These are phyloP conservation scores for Escallonia rubra DNA, from an alignment of 129 eudicot genomes.

Conservation along the genomic window DNA sequence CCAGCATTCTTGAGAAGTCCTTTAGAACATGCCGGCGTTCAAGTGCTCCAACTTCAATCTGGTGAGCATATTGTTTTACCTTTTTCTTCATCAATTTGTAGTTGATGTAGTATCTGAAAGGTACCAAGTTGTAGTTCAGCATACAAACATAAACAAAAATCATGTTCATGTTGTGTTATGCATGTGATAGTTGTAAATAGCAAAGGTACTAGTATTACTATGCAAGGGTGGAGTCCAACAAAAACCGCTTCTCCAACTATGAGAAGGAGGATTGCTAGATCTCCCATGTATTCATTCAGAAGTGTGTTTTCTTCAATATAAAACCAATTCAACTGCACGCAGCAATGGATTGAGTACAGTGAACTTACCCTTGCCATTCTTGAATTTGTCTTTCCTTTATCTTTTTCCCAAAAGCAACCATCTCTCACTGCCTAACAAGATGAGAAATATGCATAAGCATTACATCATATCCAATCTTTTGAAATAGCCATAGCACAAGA, in stretches of 20 bases:
- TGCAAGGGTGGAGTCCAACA: neutral
- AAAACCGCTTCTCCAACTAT: no score
- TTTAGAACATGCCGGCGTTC: conserved; percentile 77
- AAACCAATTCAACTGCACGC: neutral
- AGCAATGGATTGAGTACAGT: neutral
- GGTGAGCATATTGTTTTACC: conserved; percentile 67
- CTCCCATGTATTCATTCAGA: neutral
- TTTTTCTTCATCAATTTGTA: conserved; percentile 90
- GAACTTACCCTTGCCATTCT: conserved; percentile 88
- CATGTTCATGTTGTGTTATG: neutral
- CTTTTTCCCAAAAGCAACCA: conserved; percentile 99
- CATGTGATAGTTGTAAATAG: neutral
- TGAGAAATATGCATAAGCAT: neutral
- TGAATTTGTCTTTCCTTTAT: conserved; percentile 86
- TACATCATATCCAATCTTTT: no score
- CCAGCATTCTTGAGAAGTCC: conserved; percentile 92
- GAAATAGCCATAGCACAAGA: no score
- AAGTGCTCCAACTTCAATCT: conserved; percentile 63
- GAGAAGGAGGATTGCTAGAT: neutral
- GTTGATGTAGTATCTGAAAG: conserved; percentile 73
- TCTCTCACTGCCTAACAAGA: conserved; percentile 39
- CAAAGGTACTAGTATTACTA: neutral
- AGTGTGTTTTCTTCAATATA: neutral
- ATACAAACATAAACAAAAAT: neutral
- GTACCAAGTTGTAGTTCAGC: conserved; percentile 4